These are phyloP conservation scores for Pseudocercospora crystallina DNA, from an alignment of 2,329 filamentous ascomycete genomes.

Conservation along the genomic window DNA sequence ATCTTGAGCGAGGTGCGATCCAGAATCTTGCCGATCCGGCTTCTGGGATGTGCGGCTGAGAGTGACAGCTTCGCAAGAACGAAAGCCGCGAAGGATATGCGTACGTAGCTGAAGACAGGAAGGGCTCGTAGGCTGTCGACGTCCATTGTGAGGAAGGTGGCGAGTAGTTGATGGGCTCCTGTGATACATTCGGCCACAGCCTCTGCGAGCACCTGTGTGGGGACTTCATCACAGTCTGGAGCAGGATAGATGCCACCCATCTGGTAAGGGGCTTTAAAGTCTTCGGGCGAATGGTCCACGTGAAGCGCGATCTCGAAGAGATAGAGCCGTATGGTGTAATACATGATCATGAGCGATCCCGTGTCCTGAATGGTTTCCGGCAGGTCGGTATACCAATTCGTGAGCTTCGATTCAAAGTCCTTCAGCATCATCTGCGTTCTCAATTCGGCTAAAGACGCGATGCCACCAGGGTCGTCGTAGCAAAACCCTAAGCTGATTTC, in stretches of 20 bases:
- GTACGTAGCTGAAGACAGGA: conserved; percentile 70
- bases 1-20: conserved; percentile 65
- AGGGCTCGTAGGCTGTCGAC: conserved; percentile 60
- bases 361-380: conserved; percentile 32
- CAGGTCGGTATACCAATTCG: conserved; percentile 59
- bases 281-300: conserved; percentile 58
- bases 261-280: conserved; percentile 50
- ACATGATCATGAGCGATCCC: conserved; percentile 64
- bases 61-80: conserved; percentile 74
- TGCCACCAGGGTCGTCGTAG: conserved; percentile 62
- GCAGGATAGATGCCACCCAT: conserved; percentile 44
- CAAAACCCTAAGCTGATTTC: conserved; percentile 67
- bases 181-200: conserved; percentile 66
- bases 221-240: conserved; percentile 31
- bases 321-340: conserved; percentile 67
- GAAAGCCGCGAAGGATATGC: conserved; percentile 69
- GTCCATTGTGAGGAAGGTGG: conserved; percentile 64
- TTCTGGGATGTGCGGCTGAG: conserved; percentile 62
- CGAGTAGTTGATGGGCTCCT: conserved; percentile 66
- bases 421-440: conserved; percentile 65
- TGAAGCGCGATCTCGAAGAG: conserved; percentile 76
- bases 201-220: conserved; percentile 62
- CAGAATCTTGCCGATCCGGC: conserved; percentile 69
- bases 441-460: conserved; percentile 57
- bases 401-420: conserved; percentile 64